phyloP scores from a whole-genome alignment of 106 monocot species.

The Apostasia ramifera region DNA sequence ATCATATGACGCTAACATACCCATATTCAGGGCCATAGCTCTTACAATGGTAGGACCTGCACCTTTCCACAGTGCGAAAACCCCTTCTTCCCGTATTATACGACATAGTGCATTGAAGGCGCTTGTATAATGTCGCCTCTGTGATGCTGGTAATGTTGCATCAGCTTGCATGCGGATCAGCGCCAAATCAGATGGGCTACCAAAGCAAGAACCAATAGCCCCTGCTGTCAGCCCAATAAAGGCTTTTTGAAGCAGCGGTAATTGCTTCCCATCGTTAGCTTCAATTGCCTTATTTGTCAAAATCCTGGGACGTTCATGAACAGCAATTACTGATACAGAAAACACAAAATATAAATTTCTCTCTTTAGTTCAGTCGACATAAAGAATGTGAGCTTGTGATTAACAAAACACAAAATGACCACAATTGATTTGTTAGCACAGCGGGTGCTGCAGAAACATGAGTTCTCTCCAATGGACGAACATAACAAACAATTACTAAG shows the following conservation, averaged over 20 bases:
- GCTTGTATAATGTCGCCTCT: constrained; percentile 68
- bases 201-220: constrained; percentile 74
- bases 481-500: no score
- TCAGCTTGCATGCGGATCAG: constrained; percentile 95
- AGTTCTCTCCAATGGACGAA: no score
- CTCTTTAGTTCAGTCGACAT: no score
- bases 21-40: constrained; percentile 92
- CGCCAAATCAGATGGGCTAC: constrained; percentile 87
- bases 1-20: constrained; percentile 95
- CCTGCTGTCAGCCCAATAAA: constrained; percentile 80
- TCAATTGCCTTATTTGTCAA: constrained; percentile 82
- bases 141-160: constrained; percentile 72
- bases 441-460: no score
- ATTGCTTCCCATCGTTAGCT: constrained; percentile 80
- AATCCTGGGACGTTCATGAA: constrained; percentile 23
- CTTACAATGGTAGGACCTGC: constrained; percentile 82
- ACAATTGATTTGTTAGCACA: no score
- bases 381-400: no score
- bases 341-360: no score
- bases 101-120: constrained; percentile 77
- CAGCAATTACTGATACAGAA: no score
- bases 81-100: constrained; percentile 67
- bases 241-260: constrained; percentile 82
- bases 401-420: no score
- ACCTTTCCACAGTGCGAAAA: constrained; percentile 85